Percentiles rank a stretch among this genome's conserved stretches.
These are phyloP conservation scores for Phyllosticta ampelicida DNA, from an alignment of 2,329 filamentous ascomycete species.

Conservation along the genomic window DNA sequence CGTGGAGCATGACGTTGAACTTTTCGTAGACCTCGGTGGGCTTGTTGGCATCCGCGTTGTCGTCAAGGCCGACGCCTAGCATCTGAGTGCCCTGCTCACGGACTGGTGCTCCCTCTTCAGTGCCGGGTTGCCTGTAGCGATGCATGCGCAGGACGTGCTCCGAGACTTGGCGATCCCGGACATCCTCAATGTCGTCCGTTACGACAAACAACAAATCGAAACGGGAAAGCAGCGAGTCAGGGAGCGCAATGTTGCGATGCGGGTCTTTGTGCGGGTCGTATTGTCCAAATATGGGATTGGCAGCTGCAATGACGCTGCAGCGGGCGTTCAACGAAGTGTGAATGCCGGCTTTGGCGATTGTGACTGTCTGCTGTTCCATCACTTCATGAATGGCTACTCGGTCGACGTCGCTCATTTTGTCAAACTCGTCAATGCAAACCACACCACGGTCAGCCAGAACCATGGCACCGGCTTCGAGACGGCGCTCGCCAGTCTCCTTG, in stretches of 20 bases:
- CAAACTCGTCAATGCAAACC: conserved; percentile 98
- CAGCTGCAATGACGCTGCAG: conserved; percentile 91
- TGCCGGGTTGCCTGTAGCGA: conserved; percentile 81
- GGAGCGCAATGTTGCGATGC: conserved; percentile 95
- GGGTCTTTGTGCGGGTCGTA: conserved; percentile 98
- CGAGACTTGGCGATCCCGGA: conserved; percentile 78
- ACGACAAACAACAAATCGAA: conserved; percentile 97
- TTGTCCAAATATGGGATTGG: conserved; percentile 95
- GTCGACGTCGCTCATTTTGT: conserved; percentile 99
- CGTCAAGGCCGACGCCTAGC: conserved; percentile 75
- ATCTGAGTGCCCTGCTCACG: conserved; percentile 77
- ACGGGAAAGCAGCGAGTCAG: conserved; percentile 92
- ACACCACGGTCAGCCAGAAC: conserved; percentile 94
- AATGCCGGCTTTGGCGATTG: conserved; percentile 96
- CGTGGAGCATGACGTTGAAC: conserved; percentile 90
- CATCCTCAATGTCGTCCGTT: conserved; percentile 95
- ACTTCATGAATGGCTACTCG: conserved; percentile 99
- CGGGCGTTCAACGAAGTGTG: conserved; percentile 95
- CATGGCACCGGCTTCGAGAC: conserved; percentile 96
- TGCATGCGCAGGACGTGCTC: conserved; percentile 98
- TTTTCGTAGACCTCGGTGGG: conserved; percentile 92
- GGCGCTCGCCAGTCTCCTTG: conserved; percentile 91
- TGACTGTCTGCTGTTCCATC: conserved; percentile 99
- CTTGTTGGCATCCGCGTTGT: conserved; percentile 60
- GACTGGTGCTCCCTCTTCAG: conserved; percentile 88